Conservation (phyloP, 306 rosid species). For the Cotoneaster glaucophyllus region DNA sequence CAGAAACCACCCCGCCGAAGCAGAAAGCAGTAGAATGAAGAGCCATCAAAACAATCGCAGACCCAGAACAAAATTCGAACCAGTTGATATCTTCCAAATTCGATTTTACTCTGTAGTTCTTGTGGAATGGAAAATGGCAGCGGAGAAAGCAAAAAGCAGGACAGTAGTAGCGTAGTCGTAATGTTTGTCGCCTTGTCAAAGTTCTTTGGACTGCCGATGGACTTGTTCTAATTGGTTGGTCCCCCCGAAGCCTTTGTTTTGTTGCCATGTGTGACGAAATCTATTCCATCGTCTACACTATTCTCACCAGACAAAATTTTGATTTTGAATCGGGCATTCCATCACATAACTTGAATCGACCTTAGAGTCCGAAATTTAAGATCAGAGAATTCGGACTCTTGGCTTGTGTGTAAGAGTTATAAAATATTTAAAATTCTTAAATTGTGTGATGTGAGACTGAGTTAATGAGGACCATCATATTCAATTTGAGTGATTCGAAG, state of each 20-base stretch:
- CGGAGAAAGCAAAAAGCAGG: not conserved
- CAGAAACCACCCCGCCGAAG: constrained; percentile 26
- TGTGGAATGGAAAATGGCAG: not conserved
- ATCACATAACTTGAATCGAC: too few species aligned
- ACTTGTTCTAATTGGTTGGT: not conserved
- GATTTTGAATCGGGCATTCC: not conserved
- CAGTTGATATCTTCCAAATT: not conserved
- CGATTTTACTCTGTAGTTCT: not conserved
- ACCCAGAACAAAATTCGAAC: not conserved
- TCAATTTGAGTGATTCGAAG: too few species aligned
- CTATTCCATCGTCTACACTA: not conserved
- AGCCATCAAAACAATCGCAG: constrained; percentile 46
- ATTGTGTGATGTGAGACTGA: too few species aligned
- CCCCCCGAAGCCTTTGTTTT: not conserved
- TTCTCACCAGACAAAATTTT: not conserved
- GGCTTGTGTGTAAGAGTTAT: too few species aligned
- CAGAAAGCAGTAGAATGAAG: constrained; percentile 49
- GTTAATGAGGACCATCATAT: too few species aligned
- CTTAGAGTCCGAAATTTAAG: too few species aligned
- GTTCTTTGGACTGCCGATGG: not conserved
- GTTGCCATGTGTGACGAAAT: not conserved
- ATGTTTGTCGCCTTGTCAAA: not conserved
- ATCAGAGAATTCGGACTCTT: too few species aligned
- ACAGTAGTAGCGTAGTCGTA: not conserved
- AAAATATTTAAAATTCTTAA: too few species aligned